These are phyloP conservation scores for Mentha longifolia DNA, from an alignment of 257 asterid genomes.

Conservation along the genomic window DNA sequence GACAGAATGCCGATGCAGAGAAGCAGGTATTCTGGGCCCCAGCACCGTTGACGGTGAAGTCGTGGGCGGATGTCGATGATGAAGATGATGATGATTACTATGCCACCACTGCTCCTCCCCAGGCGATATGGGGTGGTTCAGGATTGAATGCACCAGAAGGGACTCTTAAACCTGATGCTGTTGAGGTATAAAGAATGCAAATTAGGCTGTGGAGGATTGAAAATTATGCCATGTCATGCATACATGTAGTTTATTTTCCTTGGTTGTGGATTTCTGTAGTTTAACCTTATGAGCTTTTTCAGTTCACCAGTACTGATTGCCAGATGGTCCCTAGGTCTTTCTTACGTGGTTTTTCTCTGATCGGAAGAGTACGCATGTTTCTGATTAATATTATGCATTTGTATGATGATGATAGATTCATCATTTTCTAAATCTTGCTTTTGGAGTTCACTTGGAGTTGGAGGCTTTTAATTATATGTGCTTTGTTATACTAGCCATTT, in stretches of 20 bases:
- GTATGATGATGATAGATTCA: background rate
- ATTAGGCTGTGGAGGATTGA: background rate
- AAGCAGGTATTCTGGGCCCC: constrained; percentile 90
- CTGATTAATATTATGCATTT: background rate
- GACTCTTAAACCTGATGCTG: constrained; percentile 42
- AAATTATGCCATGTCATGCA: constrained; percentile 8
- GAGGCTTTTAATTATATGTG: background rate
- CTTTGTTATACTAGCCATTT: background rate
- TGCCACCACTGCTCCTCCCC: constrained; percentile 91
- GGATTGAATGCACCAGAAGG: constrained; percentile 36
- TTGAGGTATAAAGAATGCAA: constrained; percentile 55
- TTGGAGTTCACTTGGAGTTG: background rate
- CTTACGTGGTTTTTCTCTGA: background rate
- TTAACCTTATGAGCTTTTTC: constrained; percentile 1
- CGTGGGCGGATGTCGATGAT: constrained; percentile 98
- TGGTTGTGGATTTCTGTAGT: background rate
- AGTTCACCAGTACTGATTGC: background rate
- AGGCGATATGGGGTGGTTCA: constrained; percentile 64
- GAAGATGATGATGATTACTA: constrained; percentile 96
- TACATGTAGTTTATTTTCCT: background rate
- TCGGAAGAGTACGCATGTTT: background rate
- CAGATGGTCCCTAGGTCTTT: background rate
- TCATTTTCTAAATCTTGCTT: constrained; percentile 11
- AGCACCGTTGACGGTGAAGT: constrained; percentile 78
- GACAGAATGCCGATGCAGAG: constrained; percentile 42